Evolutionary conservation across 2,329 filamentous ascomycete species (phyloP).

Genomic region (Colletotrichum incanum): DNA sequence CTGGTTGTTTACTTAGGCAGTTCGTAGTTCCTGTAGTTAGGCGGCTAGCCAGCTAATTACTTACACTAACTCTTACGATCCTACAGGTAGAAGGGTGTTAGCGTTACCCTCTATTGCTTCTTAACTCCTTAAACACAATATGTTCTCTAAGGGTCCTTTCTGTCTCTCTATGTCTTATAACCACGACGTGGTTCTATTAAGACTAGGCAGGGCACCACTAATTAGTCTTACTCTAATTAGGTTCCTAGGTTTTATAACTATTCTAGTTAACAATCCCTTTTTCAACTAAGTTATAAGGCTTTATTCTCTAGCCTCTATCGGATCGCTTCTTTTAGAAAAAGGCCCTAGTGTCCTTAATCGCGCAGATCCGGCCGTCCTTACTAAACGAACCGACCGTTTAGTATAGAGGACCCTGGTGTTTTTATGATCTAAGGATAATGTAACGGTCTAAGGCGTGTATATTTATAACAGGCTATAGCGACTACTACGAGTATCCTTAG

Average conservation of each 20-base stretch:
- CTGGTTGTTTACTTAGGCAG: not conserved
- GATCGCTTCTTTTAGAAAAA: no score
- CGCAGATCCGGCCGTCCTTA: not conserved
- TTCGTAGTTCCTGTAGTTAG: not conserved
- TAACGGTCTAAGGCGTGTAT: not conserved
- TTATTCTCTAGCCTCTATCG: no score
- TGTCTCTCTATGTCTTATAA: not conserved
- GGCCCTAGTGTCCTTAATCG: not conserved
- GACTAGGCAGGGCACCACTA: not conserved
- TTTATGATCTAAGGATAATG: not conserved
- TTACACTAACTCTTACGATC: no score
- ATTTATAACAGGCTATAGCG: not conserved
- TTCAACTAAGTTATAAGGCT: no score
- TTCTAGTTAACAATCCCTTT: no score
- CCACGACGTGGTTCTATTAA: not conserved
- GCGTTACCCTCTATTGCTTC: not conserved
- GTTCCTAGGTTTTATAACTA: no score
- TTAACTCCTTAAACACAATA: not conserved
- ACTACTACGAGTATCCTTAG: no score
- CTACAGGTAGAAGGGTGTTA: not conserved
- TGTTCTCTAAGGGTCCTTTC: not conserved
- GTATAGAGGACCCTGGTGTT: not conserved
- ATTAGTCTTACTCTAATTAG: not conserved
- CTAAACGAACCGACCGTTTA: not conserved
- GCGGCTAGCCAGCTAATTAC: not conserved